Base-by-base conservation (phyloP, 2,329 filamentous ascomycete genomes). In the Aaosphaeria pasadenensis region DNA sequence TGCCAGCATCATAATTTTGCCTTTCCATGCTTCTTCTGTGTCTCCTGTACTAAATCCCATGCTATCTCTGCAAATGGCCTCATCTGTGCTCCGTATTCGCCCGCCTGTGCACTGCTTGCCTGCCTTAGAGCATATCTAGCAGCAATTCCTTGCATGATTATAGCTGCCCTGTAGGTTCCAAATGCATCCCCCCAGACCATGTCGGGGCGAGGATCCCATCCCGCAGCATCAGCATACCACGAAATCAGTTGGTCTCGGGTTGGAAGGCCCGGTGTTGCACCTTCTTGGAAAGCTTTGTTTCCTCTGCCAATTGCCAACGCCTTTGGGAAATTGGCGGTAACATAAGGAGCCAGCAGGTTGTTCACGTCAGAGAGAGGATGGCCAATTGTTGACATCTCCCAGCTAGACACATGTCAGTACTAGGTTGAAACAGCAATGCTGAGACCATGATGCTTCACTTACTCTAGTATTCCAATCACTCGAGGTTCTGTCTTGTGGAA, bases 311-410 rank as follows among this genome's bases (percentile, higher is more conserved):
- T 70, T 42, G 59, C 55, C 39, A 70, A 56, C 36, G 70, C 70
- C 46, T 70, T 65, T 30, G 65, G 59, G 24, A 64, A 69, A 0
- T 58, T 58, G 1, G 75, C 73, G 6, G 70, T 74, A 2, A 74
- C 61, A 55, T 67, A 78, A 4, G 76, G 76, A 1, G 61, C 59
- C 13, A 85, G 70, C 13, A 97, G 77, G 71, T 97, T 97, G 69
- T 86, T 85, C 38, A 97, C 76, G 67, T 99, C 94, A 5, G 88
- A 92, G 24, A 97, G 81, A 1, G 94, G 94, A 69, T 99, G 92
- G n/a, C 94, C 94, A 46, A 96, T 86, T 0, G 94, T 97, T 33
- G 90, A 91, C 90, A 99, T 96, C 75, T 97, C 94, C 91, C 91
- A 96, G 74, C 61, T 62, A 48, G 5, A 42, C 28, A 11, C 13